Evolutionary conservation across 2,329 filamentous ascomycete genomes (phyloP).

Genomic region (Colletotrichum sojae): DNA sequence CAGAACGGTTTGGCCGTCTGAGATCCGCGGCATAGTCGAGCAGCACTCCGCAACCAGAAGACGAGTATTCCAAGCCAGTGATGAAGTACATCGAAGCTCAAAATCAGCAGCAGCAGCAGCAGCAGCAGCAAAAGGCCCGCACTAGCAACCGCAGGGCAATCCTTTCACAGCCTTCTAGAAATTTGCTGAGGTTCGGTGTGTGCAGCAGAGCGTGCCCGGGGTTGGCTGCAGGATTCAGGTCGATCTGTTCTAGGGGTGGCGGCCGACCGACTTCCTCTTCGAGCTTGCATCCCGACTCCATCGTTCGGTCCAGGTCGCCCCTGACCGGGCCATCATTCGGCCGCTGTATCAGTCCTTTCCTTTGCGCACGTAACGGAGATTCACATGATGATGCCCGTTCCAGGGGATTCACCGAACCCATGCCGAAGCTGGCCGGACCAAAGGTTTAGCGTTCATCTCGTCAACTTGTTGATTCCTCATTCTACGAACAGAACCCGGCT

Average conservation of each 20-base stretch:
- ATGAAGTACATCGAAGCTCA: no score
- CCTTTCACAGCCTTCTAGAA: constrained; percentile 34
- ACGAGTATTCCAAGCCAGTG: no score
- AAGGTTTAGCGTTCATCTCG: neutral
- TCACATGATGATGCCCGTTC: constrained; percentile 4
- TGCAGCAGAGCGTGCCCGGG: constrained; percentile 18
- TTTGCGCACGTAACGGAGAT: constrained; percentile 26
- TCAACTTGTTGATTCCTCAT: neutral
- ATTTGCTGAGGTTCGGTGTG: constrained; percentile 21
- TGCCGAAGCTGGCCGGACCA: constrained; percentile 23
- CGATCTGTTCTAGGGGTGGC: constrained; percentile 26
- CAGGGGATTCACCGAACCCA: constrained; percentile 15
- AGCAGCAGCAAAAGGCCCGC: constrained; percentile 23
- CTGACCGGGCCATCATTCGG: constrained; percentile 25
- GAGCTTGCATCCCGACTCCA: constrained; percentile 37
- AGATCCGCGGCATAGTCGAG: no score
- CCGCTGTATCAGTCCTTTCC: constrained; percentile 10
- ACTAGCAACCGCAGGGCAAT: constrained; percentile 9
- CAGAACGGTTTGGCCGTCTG: no score
- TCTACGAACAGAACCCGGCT: neutral
- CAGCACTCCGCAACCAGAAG: no score
- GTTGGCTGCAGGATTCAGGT: constrained; percentile 40
- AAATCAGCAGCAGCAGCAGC: neutral
- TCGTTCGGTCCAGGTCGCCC: constrained; percentile 17
- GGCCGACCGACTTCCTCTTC: constrained; percentile 40